Evolutionary conservation across 192 early-diverging fungal species (phyloP).

Genomic region (Cladochytrium replicatum): DNA sequence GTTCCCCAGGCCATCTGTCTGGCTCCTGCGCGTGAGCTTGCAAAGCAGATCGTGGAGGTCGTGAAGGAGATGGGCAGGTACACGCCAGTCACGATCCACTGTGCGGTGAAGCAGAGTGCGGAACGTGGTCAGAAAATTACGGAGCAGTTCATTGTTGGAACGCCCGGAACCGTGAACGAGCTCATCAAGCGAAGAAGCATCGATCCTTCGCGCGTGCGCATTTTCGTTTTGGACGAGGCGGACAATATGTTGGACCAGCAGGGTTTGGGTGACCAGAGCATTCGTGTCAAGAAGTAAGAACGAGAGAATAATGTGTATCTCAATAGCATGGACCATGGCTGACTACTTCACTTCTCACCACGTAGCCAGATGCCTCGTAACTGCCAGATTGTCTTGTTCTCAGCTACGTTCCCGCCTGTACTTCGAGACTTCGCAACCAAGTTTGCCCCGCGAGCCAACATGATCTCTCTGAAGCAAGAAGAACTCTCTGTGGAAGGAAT

Average conservation of each 20-base stretch:
- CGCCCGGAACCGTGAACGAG: conserved; percentile 83
- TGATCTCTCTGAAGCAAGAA: conserved; percentile 72
- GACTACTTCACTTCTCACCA: neutral
- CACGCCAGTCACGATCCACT: conserved; percentile 60
- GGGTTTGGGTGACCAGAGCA: conserved; percentile 76
- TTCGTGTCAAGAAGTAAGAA: conserved; percentile 68
- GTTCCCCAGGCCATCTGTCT: conserved; percentile 77
- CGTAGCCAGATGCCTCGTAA: conserved; percentile 52
- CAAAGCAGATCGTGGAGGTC: conserved; percentile 88
- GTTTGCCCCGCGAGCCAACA: conserved; percentile 80
- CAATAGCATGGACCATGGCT: conserved; percentile 17
- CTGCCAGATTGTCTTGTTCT: conserved; percentile 87
- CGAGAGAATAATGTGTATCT: conserved; percentile 9
- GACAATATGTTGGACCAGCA: conserved; percentile 93
- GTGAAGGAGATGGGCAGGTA: conserved; percentile 85
- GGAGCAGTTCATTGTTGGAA: conserved; percentile 84
- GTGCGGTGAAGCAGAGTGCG: conserved; percentile 69
- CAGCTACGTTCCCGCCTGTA: conserved; percentile 80
- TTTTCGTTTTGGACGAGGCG: conserved; percentile 97
- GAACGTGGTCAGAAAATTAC: conserved; percentile 48
- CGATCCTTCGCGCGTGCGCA: conserved; percentile 48
- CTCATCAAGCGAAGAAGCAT: conserved; percentile 57
- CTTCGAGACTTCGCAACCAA: conserved; percentile 66
- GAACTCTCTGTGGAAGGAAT: conserved; percentile 91
- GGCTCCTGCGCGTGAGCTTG: conserved; percentile 88